These are phyloP conservation scores for Chondrus crispus DNA, from an alignment of 23 red algal genomes.

Conservation along the genomic window DNA sequence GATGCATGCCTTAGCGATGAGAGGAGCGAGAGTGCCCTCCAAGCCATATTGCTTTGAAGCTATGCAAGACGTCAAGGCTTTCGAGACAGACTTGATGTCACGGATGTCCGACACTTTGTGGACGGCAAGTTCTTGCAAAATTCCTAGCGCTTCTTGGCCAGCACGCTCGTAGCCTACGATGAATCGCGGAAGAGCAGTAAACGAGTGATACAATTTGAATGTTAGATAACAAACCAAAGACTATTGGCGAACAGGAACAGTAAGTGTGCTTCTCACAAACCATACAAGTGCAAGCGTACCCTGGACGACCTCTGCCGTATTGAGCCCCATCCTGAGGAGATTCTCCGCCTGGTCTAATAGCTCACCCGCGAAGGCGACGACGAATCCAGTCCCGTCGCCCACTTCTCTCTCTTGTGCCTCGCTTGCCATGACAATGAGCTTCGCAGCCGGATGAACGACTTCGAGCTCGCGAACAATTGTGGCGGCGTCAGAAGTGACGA, in stretches of 20 bases:
- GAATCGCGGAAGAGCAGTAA: too few species aligned
- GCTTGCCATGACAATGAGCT: conserved; percentile 90
- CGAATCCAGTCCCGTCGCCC: conserved; percentile 92
- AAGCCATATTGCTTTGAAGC: conserved; percentile 86
- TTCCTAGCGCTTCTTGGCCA: conserved; percentile 49
- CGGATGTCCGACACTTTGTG: conserved; percentile 62
- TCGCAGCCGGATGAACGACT: conserved; percentile 98
- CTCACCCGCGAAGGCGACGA: conserved; percentile 87
- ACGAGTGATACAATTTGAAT: not conserved
- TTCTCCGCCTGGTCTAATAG: conserved; percentile 85
- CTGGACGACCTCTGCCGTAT: conserved; percentile 91
- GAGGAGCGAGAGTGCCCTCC: conserved; percentile 71
- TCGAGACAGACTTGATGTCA: conserved; percentile 39
- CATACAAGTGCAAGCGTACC: conserved; percentile 47
- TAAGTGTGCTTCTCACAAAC: too few species aligned
- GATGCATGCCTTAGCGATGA: conserved; percentile 93
- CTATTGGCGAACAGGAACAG: not conserved
- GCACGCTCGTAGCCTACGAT: conserved; percentile 89
- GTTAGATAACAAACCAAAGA: not conserved
- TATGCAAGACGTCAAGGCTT: conserved; percentile 62
- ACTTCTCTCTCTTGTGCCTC: conserved; percentile 91
- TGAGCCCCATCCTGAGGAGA: conserved; percentile 83
- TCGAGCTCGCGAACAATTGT: conserved; percentile 98
- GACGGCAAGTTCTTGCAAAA: conserved; percentile 55
- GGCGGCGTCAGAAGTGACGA: conserved; percentile 98